These are phyloP conservation scores for Penicillium waksmanii DNA, from an alignment of 495 filamentous ascomycete species.

Conservation along the genomic window DNA sequence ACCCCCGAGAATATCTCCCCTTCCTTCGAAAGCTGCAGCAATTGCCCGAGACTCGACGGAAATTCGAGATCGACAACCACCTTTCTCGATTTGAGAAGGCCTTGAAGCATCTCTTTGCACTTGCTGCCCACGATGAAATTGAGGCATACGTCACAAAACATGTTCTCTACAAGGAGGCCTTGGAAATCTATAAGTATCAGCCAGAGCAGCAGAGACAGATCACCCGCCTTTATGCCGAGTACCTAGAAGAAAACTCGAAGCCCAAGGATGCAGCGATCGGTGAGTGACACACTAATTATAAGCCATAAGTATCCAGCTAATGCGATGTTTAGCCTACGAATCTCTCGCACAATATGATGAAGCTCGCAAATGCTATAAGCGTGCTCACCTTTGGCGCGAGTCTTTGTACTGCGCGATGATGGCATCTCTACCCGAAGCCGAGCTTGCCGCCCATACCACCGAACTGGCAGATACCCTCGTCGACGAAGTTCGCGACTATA, in stretches of 20 bases:
- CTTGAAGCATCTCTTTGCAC: constrained; percentile 68
- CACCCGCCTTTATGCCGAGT: constrained; percentile 74
- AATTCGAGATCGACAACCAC: constrained; percentile 87
- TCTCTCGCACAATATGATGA: constrained; percentile 71
- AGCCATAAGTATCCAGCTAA: constrained; percentile 6
- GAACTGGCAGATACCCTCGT: constrained; percentile 70
- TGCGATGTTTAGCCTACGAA: constrained; percentile 70
- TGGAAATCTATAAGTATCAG: constrained; percentile 85
- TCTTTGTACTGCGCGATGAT: constrained; percentile 76
- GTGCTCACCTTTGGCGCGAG: constrained; percentile 88
- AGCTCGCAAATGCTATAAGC: constrained; percentile 78
- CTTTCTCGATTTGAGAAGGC: constrained; percentile 78
- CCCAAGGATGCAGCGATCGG: constrained; percentile 83
- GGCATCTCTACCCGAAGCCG: constrained; percentile 57
- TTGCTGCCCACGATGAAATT: constrained; percentile 74
- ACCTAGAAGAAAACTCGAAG: constrained; percentile 71
- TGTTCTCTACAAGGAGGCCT: constrained; percentile 73
- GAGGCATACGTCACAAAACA: constrained; percentile 76
- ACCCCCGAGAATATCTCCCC: constrained; percentile 93
- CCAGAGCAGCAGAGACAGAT: constrained; percentile 61
- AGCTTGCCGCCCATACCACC: constrained; percentile 65
- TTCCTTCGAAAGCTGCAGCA: constrained; percentile 86
- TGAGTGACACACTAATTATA: constrained; percentile 24
- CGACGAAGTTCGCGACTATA: constrained; percentile 85
- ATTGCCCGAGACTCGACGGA: constrained; percentile 65